These are phyloP conservation scores for Voacanga thouarsii DNA, from an alignment of 257 asterid species.

Conservation along the genomic window DNA sequence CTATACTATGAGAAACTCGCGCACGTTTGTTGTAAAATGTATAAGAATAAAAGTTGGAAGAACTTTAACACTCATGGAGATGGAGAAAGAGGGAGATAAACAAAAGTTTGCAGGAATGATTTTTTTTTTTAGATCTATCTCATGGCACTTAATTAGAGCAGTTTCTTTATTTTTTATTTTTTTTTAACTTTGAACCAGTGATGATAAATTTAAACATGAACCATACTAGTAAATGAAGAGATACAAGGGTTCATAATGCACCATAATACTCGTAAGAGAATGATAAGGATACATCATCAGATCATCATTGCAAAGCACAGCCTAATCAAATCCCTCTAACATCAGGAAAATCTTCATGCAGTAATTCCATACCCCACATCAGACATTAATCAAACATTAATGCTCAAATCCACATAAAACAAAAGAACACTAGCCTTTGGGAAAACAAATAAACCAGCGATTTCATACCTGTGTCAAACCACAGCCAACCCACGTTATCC, in stretches of 20 bases:
- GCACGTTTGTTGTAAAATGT: not conserved
- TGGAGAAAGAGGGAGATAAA: not conserved
- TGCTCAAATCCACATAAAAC: not conserved
- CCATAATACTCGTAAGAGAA: not conserved
- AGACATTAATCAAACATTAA: not conserved
- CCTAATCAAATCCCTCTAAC: not conserved
- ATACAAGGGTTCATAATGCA: not conserved
- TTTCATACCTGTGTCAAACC: not conserved
- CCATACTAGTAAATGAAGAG: not conserved
- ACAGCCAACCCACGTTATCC: constrained; percentile 1
- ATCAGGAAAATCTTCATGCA: not conserved
- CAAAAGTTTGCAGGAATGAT: not conserved
- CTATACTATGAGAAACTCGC: too few relatives aligned
- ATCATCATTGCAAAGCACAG: not conserved
- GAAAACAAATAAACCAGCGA: not conserved
- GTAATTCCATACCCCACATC: not conserved
- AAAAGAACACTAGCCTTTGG: not conserved
- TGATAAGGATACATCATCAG: not conserved
- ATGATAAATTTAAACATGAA: not conserved
- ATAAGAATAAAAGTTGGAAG: not conserved
- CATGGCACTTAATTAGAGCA: not conserved
- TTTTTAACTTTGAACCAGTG: not conserved
- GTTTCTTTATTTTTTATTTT: not conserved
- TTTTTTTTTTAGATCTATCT: not conserved
- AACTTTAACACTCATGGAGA: not conserved